phyloP scores from a whole-genome alignment of 2,329 filamentous ascomycete genomes.

The Bertia moriformis region DNA sequence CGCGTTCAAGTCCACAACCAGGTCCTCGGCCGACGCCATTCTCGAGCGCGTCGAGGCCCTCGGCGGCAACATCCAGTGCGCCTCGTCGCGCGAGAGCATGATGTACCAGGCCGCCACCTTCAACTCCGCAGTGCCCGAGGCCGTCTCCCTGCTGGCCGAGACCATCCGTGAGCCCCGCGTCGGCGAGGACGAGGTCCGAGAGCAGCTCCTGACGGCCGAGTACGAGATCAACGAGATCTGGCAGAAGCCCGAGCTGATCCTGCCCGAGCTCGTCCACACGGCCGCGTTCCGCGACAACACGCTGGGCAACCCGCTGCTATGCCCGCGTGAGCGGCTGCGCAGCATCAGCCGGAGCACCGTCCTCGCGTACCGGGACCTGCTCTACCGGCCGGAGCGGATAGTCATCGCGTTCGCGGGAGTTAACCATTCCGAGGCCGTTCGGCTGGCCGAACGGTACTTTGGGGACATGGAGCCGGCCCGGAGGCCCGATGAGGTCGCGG shows the following conservation, averaged over 20 bases:
- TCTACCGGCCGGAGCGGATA: constrained; percentile 80
- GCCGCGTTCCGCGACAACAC: constrained; percentile 94
- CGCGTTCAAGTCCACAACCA: constrained; percentile 78
- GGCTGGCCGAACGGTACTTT: constrained; percentile 70
- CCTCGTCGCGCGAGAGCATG: constrained; percentile 82
- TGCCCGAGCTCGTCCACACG: constrained; percentile 89
- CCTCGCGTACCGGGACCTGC: constrained; percentile 63
- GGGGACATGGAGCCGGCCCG: constrained; percentile 75
- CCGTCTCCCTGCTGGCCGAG: constrained; percentile 78
- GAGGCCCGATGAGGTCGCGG: constrained; percentile 31
- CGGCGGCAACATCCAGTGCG: constrained; percentile 92
- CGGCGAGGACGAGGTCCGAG: constrained; percentile 70
- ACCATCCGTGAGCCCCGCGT: constrained; percentile 78
- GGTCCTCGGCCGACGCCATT: constrained; percentile 66
- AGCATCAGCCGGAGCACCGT: constrained; percentile 63
- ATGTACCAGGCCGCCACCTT: constrained; percentile 99
- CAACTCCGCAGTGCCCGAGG: constrained; percentile 75
- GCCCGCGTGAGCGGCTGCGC: constrained; percentile 67
- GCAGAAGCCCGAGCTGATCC: constrained; percentile 89
- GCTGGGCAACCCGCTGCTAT: constrained; percentile 81
- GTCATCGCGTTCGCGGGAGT: constrained; percentile 93
- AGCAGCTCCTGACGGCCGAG: constrained; percentile 79
- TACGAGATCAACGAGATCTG: constrained; percentile 97
- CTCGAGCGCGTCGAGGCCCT: constrained; percentile 74
- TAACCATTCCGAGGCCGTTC: constrained; percentile 65